Evolutionary conservation across 352 stramenopile genomes (phyloP), one percentile per base, ranked within the genome.

Genomic region (Globisporangium abappressorium): DNA sequence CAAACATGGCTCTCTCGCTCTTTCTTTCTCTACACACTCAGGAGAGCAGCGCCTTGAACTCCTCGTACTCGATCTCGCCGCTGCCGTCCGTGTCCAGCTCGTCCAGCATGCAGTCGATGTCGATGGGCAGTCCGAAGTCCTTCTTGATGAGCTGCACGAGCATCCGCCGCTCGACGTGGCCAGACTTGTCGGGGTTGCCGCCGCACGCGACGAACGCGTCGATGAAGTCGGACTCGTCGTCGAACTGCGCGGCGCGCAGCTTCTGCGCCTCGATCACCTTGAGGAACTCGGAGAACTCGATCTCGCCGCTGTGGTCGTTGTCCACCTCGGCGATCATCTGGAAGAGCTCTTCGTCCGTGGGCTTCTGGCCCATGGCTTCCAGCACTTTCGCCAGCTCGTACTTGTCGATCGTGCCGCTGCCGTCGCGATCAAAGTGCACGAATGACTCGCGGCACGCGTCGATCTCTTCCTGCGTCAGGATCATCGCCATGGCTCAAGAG

Each of bases 241-340:
- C 94, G 65, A 97, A 97, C 71, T 98, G 92, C 51, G 90, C 82
- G 5, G 94, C 94, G 18, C 93, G 83, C 53, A 98, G 88, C 80
- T 99, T 99, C 79, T 99, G 97, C 47, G 91, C 94, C 72, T 98
- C 96, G 59, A 99, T 99, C 46, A 99, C 95, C 61, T 98, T 88
- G 38, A 99, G 79, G 73, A 99, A 99, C 77, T 99, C 96, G 56
- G 91, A 80, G 71, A 99, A 99, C 71, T 99, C 97, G 68, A 99
- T 99, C 57, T 96, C 96, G 57, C 94, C 95, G 68, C 91, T 98
- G 82, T 98, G 95, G 74, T 94, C 85, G 64, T 92, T 91, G 63
- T 95, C 85, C 9, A 99, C 97, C 59, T 99, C 95, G 20, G 83
- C 94, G 72, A 98, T 98, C 92, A 98, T 97, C 72, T 98, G 94